Conservation (phyloP, 495 filamentous ascomycete genomes). For the Podospora appendiculata region DNA sequence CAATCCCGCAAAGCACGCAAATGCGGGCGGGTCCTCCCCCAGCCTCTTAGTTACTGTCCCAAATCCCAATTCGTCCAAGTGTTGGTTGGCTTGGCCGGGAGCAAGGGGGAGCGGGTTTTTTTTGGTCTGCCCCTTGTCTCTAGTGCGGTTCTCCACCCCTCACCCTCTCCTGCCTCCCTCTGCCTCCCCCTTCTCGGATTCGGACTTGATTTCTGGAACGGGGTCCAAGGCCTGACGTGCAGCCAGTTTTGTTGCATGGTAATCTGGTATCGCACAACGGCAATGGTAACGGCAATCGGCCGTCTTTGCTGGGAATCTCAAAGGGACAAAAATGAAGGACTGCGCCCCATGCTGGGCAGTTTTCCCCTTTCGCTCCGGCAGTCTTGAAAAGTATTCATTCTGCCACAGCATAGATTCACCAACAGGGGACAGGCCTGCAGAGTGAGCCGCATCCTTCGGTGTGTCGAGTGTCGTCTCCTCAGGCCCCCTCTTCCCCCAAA, state of each 20-base stretch:
- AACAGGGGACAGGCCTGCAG: neutral
- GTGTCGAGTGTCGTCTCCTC: no score
- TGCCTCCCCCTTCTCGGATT: neutral
- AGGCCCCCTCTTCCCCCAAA: no score
- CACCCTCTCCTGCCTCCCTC: no score
- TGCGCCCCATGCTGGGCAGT: neutral
- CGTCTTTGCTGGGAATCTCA: neutral
- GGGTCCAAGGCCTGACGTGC: slow-evolving; percentile 3
- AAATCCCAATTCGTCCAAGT: neutral
- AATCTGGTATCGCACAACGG: neutral
- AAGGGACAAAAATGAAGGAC: neutral
- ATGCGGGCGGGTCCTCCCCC: slow-evolving; percentile 9
- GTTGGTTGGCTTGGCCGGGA: neutral
- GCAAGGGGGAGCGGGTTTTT: neutral
- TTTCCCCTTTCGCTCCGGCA: neutral
- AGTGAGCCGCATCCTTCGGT: neutral
- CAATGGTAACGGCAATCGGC: neutral
- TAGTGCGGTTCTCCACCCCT: neutral
- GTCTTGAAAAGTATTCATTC: neutral
- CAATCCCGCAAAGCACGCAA: slow-evolving; percentile 19
- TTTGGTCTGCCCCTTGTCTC: neutral
- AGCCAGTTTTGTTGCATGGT: neutral
- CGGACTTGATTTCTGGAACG: neutral
- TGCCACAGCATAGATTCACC: no score
- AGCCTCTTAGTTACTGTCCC: neutral